Base-by-base conservation (phyloP, 108 stramenopile genomes). In the Pseudonitzschia multiseries region DNA sequence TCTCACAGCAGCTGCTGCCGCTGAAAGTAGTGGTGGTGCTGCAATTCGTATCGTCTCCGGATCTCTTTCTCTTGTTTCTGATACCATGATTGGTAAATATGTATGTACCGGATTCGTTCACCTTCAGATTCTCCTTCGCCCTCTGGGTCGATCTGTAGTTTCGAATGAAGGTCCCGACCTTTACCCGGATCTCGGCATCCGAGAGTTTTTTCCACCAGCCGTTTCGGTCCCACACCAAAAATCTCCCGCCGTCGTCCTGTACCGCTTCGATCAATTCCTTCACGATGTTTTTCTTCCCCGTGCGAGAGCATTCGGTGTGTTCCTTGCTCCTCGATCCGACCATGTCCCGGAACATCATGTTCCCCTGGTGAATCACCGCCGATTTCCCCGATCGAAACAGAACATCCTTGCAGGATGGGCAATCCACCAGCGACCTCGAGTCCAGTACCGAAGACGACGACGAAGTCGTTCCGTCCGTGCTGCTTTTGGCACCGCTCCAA, bases 221-320 rank as follows among this genome's bases (percentile, higher is more conserved):
- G 31, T 28, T 33, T 10, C 36, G 8, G 62, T 63, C 62, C 62
- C 62, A 63, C 17, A 63, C 20, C 40, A 63, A 36, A 14, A 63
- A 63, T 40, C 62, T 63, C 28, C 62, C 62, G n/a, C 40, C 40
- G 8, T 1, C 17, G 27, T 2, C 4, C n/a, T 63, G 2, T 13
- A 63, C n/a, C 4, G 10, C 62, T 32, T 12, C 8, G 40, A 63
- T 21, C 26, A 63, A 13, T 63, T 63, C 24, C 2, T 2, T 10
- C 21, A 26, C 54, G 54, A 56, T 26, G 9, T 24, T 3, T 26
- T 56, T 56, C 54, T 56, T 56, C 5, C 20, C 26, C 5, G 22
- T 18, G 13, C n/a, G 20, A 22, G 54, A 10, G 21, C 26, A 13
- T 20, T 12, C 21, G 22, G 9, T 56, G 54, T 56, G 24, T 24